These are phyloP conservation scores for Santalum album DNA, from an alignment of 164 flowering plant species.

Conservation along the genomic window DNA sequence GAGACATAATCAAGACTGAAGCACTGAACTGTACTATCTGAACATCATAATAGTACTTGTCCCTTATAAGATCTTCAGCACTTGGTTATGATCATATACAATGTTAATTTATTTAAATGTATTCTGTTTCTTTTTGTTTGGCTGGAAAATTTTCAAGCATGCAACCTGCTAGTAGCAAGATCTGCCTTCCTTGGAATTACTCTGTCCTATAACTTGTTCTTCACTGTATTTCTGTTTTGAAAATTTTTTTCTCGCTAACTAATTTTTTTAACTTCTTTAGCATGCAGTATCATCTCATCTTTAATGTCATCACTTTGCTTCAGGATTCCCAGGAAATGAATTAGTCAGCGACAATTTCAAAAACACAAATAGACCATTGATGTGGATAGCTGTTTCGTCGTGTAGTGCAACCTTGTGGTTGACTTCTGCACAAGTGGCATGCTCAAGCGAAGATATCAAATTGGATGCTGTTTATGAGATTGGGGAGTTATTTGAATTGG, in stretches of 20 bases:
- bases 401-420: constrained; percentile 45
- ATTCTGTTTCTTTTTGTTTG: neutral
- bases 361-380: constrained; percentile 13
- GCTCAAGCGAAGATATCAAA: constrained; percentile 37
- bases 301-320: constrained; percentile 5
- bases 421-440: constrained; percentile 45
- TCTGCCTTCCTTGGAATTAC: neutral
- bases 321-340: constrained; percentile 24
- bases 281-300: neutral
- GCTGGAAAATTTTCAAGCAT: neutral
- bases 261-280: too few species aligned
- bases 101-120: too few species aligned
- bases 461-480: constrained; percentile 57
- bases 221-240: neutral
- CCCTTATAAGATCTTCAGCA: too few species aligned
- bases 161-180: too few species aligned
- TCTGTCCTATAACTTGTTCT: neutral
- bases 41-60: too few species aligned
- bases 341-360: constrained; percentile 10
- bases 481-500: constrained; percentile 85
- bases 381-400: constrained; percentile 21
- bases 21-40: too few species aligned
- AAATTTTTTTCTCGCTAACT: neutral
- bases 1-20: too few species aligned
- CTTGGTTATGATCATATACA: too few species aligned